Conservation (phyloP, 2,329 filamentous ascomycete genomes). For the Metarhizium guizhouense region DNA sequence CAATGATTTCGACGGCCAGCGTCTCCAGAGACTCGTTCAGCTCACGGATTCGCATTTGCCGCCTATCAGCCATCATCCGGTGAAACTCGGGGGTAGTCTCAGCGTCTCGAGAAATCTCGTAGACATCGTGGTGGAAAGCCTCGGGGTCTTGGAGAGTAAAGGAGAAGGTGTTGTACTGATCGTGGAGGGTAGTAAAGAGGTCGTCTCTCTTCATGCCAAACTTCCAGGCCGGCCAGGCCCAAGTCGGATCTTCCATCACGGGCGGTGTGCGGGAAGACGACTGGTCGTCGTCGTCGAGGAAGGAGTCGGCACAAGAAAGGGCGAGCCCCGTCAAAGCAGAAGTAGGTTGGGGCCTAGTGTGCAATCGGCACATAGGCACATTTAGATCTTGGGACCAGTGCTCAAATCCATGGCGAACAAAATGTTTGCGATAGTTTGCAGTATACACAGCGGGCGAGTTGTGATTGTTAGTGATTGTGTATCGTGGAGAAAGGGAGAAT, state of each 20-base stretch:
- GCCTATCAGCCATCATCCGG: constrained; percentile 42
- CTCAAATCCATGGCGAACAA: constrained; percentile 12
- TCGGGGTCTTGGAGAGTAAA: constrained; percentile 49
- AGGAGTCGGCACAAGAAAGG: not conserved
- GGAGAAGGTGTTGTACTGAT: constrained; percentile 50
- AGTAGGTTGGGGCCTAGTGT: constrained; percentile 1
- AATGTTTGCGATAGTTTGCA: constrained; percentile 1
- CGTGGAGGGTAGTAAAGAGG: constrained; percentile 47
- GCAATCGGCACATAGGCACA: constrained; percentile 7
- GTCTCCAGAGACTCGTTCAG: constrained; percentile 47
- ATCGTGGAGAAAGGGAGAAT: constrained; percentile 7
- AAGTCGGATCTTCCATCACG: constrained; percentile 45
- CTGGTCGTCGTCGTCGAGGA: not conserved
- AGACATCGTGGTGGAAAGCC: constrained; percentile 53
- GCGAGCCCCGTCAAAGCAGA: constrained; percentile 1
- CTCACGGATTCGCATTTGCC: constrained; percentile 43
- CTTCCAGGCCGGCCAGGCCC: constrained; percentile 52
- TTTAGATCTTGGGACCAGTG: constrained; percentile 6
- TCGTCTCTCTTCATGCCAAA: constrained; percentile 53
- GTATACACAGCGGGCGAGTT: not conserved
- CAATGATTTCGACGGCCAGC: constrained; percentile 52
- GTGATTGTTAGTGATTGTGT: constrained; percentile 9
- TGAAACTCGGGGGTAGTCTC: constrained; percentile 45
- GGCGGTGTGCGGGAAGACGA: constrained; percentile 1
- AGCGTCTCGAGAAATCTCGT: constrained; percentile 45